These are phyloP conservation scores for Fusarium sp. DNA, from an alignment of 2,329 filamentous ascomycete species.

Conservation along the genomic window DNA sequence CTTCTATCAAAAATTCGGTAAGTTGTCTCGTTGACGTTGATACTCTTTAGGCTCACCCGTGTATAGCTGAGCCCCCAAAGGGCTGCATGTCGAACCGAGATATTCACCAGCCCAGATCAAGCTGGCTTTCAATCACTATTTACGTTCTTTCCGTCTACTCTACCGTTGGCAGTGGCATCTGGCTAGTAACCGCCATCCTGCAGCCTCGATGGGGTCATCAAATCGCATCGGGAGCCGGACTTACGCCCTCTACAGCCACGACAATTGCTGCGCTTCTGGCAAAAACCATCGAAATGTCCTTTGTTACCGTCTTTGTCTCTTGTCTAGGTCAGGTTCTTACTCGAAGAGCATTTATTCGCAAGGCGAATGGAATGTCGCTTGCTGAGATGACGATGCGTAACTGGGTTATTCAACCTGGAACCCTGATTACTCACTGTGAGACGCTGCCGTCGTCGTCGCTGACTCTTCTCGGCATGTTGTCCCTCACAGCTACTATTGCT, in stretches of 20 bases:
- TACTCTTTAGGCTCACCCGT: neutral
- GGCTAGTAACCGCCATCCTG: slow-evolving; percentile 72
- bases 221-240: slow-evolving; percentile 67
- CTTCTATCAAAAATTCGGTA: slow-evolving; percentile 54
- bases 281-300: slow-evolving; percentile 83
- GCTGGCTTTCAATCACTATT: slow-evolving; percentile 67
- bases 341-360: slow-evolving; percentile 74
- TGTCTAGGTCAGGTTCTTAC: slow-evolving; percentile 83
- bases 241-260: slow-evolving; percentile 76
- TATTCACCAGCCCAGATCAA: slow-evolving; percentile 52
- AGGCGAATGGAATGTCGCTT: slow-evolving; percentile 76
- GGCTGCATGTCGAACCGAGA: slow-evolving; percentile 54
- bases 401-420: slow-evolving; percentile 82
- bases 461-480: slow-evolving; percentile 75
- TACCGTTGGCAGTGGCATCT: slow-evolving; percentile 75
- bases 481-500: slow-evolving; percentile 75
- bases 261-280: slow-evolving; percentile 78
- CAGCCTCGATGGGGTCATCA: slow-evolving; percentile 74
- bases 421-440: slow-evolving; percentile 78
- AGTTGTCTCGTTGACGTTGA: slow-evolving; percentile 7
- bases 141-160: slow-evolving; percentile 72
- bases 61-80: slow-evolving; percentile 50
- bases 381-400: slow-evolving; percentile 82
- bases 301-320: slow-evolving; percentile 82
- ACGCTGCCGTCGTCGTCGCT: slow-evolving; percentile 74